Base-by-base conservation (phyloP, 2,329 filamentous ascomycete genomes). In the Trichoderma cornu-damae region DNA sequence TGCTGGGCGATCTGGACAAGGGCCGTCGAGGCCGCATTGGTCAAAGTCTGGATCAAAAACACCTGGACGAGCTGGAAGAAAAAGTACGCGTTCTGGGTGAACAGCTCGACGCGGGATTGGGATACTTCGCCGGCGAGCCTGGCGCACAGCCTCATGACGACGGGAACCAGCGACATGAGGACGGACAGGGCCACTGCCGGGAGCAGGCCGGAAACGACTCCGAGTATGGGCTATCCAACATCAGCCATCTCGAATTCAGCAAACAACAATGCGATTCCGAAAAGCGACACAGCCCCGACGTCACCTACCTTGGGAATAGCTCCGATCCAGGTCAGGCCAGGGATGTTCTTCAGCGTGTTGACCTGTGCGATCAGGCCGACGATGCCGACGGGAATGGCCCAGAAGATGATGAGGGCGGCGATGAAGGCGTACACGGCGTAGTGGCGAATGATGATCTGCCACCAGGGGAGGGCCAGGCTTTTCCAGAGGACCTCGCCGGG, bases 71-170 rank as follows among this genome's bases (percentile, higher is more conserved):
- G 83, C 72, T 94, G 89, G 77, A 95, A 95, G 60, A 82, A 82
- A 67, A 96, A 99, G 78, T 95, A 97, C 66, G 85, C 88, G 69
- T 94, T 96, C 69, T 97, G 90, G 0, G 90, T 92, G 61, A 89
- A 91, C 9, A 97, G 78, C 73, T 99, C 94, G 12, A 94, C 85
- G 6, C 87, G 83, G 1, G 90, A 88, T 16, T 85, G 72, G 1
- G 90, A 93, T 7, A 91, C 89, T 62, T 87, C 87, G 58, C 94
- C 94, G 34, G 89, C 81, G 34, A 89, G 72, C 69, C 85, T 92
- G 61, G 92, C 92, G 69, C 90, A 88, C 0, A 35, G 73, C 67
- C 53, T 88, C 87, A 60, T 90, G 57, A 74, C 66, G 5, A 74
- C 66, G 82, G 90, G 93, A 1, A 97, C 82, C 46, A 93, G 76